Conservation (phyloP, 192 early-diverging fungal species). For the Coemansia sp. region DNA sequence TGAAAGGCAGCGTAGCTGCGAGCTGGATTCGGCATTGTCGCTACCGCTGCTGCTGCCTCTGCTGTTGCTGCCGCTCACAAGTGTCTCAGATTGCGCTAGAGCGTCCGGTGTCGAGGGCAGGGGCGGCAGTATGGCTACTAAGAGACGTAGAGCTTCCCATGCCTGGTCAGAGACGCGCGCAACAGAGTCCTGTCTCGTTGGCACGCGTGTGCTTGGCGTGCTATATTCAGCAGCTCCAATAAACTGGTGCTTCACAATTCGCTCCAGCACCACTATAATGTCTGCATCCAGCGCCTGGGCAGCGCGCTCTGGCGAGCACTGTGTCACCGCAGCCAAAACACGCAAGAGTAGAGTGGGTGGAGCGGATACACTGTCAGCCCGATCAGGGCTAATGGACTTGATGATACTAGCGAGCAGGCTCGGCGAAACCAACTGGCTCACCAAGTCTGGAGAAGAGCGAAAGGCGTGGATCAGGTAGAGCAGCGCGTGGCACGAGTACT, state of each 20-base stretch:
- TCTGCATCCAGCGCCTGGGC: constrained; percentile 25
- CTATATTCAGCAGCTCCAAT: not conserved
- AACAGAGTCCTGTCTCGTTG: constrained; percentile 2
- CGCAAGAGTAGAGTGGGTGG: constrained; percentile 20
- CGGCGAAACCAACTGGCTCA: constrained; percentile 63
- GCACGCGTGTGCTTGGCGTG: not conserved
- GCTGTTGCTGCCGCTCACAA: not conserved
- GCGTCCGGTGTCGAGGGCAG: constrained; percentile 15
- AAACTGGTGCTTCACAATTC: constrained; percentile 15
- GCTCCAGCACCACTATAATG: constrained; percentile 12
- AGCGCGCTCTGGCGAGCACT: constrained; percentile 21
- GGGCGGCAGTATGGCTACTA: constrained; percentile 25
- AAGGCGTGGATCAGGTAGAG: constrained; percentile 67
- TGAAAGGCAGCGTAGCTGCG: constrained; percentile 1
- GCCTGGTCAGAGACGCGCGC: constrained; percentile 23
- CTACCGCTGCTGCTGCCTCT: not conserved
- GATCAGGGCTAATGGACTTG: constrained; percentile 54
- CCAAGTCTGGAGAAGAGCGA: constrained; percentile 51
- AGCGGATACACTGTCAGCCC: constrained; percentile 26
- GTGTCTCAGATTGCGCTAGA: not conserved
- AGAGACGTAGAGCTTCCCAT: constrained; percentile 35
- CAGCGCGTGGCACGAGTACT: constrained; percentile 66
- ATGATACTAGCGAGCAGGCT: constrained; percentile 61
- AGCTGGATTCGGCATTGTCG: not conserved
- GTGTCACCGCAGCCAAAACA: constrained; percentile 16